Conservation (phyloP, 768 basidiomycete genomes). For the Vararia minispora region DNA sequence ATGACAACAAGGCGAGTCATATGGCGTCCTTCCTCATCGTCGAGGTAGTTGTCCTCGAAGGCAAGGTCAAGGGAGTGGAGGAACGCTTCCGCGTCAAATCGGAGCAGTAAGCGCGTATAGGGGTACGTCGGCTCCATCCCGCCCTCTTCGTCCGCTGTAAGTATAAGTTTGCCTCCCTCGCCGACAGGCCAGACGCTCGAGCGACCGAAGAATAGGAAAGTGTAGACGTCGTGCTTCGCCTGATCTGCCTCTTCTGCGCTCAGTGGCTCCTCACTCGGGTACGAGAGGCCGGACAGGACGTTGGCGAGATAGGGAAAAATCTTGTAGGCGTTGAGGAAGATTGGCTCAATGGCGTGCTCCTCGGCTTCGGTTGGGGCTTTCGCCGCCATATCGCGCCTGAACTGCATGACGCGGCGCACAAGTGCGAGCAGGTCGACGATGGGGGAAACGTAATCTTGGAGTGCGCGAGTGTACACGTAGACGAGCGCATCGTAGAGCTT, state of each 20-base stretch:
- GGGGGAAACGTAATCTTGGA: constrained; percentile 84
- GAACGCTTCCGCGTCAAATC: constrained; percentile 88
- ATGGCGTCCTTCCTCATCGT: constrained; percentile 48
- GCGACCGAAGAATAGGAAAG: constrained; percentile 75
- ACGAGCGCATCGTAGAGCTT: constrained; percentile 88
- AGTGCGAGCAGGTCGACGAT: constrained; percentile 75
- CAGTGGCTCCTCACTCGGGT: constrained; percentile 74
- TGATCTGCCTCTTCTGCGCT: constrained; percentile 47
- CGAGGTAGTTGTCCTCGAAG: constrained; percentile 88
- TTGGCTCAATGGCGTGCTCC: constrained; percentile 38
- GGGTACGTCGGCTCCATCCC: constrained; percentile 81
- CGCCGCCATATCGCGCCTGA: constrained; percentile 31
- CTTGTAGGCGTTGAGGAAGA: constrained; percentile 76
- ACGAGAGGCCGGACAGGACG: constrained; percentile 70
- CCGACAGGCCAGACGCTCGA: constrained; percentile 71
- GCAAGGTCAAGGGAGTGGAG: constrained; percentile 90
- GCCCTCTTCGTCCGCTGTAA: constrained; percentile 67
- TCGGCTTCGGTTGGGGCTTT: constrained; percentile 19
- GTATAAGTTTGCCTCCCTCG: constrained; percentile 57
- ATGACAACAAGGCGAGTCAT: constrained; percentile 74
- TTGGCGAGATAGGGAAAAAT: constrained; percentile 82
- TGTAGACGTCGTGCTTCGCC: constrained; percentile 69
- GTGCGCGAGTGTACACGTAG: constrained; percentile 83
- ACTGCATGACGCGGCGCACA: constrained; percentile 55
- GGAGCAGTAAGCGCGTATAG: constrained; percentile 72